Base-by-base conservation (phyloP, 305 asterid species). In the Lippia alba region DNA sequence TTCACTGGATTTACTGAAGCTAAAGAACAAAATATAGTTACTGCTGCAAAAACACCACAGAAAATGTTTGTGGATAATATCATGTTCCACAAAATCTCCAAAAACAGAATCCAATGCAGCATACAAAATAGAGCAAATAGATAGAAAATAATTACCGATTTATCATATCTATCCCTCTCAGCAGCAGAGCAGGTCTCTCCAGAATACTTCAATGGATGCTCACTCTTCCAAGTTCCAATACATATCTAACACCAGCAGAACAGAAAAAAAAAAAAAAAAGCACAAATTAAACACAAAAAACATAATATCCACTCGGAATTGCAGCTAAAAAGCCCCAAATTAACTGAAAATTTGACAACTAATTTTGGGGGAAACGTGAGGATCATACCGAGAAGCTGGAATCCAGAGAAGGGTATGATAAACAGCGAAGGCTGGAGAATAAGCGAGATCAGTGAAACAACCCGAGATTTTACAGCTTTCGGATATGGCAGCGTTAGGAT, bases 211-310 rank as follows among this genome's bases (percentile, higher is more conserved):
- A 90, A 81, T 3, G 97, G 88, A 66, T 92, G 98, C 86, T 92
- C 98, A 54, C 81, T 87, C 84, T 92, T 92, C 98, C n/a, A n/a
- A n/a, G n/a, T n/a, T n/a, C n/a, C 98, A 90, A 55, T 92, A 92
- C 59, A 90, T 90, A 83, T 92, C 98, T 91, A 78, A 2, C 56
- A 67, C 20, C 76, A 69, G 3, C 54, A 14, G 49, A 61, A 33
- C 8, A 30, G 59, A 60, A 4, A 54, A 6, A 56, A n/a, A n/a
- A n/a, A n/a, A n/a, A n/a, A n/a, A n/a, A n/a, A n/a, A n/a, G 4
- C 40, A 45, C 17, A 0, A 36, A 71, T 18, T 16, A 61, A 10
- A 15, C 46, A 57, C 48, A 48, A 0, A 19, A 56, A 39, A 33
- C n/a, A 33, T 12, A 63, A 40, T 56, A 53, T 14, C 75, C 32